A percentile compares a stretch with the other conserved stretches of the same genome.
These are phyloP conservation scores for Monascus ruber DNA, from an alignment of 2,329 filamentous ascomycete genomes.

Conservation along the genomic window DNA sequence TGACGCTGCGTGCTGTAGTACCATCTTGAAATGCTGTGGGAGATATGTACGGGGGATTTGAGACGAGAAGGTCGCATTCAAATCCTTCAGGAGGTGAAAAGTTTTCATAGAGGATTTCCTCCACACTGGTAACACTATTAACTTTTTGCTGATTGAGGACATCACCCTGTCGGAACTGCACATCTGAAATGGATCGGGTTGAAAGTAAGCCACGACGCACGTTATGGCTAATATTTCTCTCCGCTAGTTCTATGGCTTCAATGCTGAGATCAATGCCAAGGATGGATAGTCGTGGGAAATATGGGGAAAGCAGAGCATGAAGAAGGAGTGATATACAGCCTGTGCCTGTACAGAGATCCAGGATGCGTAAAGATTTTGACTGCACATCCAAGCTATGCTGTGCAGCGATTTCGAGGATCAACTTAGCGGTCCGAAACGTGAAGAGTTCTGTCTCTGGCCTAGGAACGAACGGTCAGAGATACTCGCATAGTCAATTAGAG, in stretches of 20 bases:
- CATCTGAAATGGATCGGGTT: conserved; percentile 15
- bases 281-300: conserved; percentile 38
- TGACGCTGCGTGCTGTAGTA: conserved; percentile 61
- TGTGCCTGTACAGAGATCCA: conserved; percentile 84
- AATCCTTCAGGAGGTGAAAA: not conserved
- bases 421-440: conserved; percentile 43
- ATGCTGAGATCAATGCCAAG: conserved; percentile 63
- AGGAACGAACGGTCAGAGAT: not conserved
- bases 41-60: conserved; percentile 90
- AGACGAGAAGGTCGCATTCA: conserved; percentile 56
- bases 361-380: conserved; percentile 42
- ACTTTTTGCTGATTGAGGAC: conserved; percentile 16
- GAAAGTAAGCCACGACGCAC: conserved; percentile 16
- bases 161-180: conserved; percentile 40
- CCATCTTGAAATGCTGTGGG: conserved; percentile 44
- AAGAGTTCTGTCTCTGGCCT: conserved; percentile 61
- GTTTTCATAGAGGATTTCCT: conserved; percentile 6
- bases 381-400: not conserved
- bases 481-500: not conserved
- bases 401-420: conserved; percentile 23
- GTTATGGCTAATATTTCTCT: conserved; percentile 51
- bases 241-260: conserved; percentile 53
- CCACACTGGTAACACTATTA: conserved; percentile 3
- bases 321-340: conserved; percentile 80
- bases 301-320: conserved; percentile 45